phyloP scores from a whole-genome alignment of 345 rosid genomes.

The Combretum micranthum region DNA sequence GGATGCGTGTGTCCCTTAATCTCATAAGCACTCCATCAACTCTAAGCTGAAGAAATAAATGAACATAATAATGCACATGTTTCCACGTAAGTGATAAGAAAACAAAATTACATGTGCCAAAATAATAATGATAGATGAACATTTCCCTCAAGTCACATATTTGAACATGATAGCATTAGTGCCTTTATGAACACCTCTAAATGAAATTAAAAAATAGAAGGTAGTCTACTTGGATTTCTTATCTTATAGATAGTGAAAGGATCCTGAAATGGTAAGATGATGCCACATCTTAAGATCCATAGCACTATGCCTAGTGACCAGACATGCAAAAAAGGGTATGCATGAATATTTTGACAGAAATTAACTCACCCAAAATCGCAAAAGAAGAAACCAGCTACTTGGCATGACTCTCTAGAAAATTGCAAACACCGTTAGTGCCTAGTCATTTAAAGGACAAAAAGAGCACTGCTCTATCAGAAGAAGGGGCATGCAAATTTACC shows the following conservation, averaged over 20 bases:
- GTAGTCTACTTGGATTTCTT: no score
- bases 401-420: constrained; percentile 88
- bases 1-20: constrained; percentile 88
- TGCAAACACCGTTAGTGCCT: constrained; percentile 8
- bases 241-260: no score
- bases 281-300: no score
- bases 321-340: no score
- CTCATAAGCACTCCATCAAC: constrained; percentile 98
- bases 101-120: background rate
- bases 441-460: background rate
- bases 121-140: background rate
- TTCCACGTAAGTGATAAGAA: no score
- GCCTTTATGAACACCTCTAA: no score
- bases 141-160: no score
- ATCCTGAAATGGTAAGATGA: no score
- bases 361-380: constrained; percentile 87
- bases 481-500: constrained; percentile 36
- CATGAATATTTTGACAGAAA: background rate
- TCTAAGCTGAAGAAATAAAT: constrained; percentile 55
- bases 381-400: constrained; percentile 91
- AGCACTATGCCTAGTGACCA: no score
- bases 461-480: background rate
- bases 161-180: no score
- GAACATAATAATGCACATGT: background rate
- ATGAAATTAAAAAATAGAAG: no score